Conservation (phyloP, 768 basidiomycete species). For the Lentinula edodes region DNA sequence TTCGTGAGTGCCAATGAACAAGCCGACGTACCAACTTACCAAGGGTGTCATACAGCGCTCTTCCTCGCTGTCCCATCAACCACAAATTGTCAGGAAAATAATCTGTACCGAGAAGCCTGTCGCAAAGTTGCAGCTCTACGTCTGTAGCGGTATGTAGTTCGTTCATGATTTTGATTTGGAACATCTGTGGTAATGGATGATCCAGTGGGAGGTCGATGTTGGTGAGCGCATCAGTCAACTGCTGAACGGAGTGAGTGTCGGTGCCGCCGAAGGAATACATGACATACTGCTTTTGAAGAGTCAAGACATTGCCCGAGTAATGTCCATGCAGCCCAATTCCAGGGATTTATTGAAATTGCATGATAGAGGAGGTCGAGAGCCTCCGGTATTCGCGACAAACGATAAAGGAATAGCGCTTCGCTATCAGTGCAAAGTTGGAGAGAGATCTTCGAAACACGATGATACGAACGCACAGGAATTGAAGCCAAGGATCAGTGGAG, state of each 20-base stretch:
- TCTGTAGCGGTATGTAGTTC: conserved; percentile 63
- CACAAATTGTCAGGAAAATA: conserved; percentile 62
- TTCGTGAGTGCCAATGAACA: conserved; percentile 16
- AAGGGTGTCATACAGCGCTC: conserved; percentile 51
- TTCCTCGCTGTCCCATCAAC: conserved; percentile 60
- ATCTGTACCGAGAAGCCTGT: conserved; percentile 45
- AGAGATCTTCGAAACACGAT: neutral
- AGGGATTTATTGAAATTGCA: conserved; percentile 53
- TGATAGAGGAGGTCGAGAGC: conserved; percentile 57
- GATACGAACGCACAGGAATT: conserved; percentile 50
- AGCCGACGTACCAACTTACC: neutral
- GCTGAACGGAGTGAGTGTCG: neutral
- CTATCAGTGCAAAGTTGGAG: conserved; percentile 24
- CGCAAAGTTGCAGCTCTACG: conserved; percentile 53
- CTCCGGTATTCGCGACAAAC: conserved; percentile 52
- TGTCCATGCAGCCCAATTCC: conserved; percentile 74
- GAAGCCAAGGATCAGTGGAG: conserved; percentile 52
- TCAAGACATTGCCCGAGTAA: conserved; percentile 50
- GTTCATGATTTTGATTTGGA: conserved; percentile 65
- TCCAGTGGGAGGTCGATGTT: conserved; percentile 41
- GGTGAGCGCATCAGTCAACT: conserved; percentile 40
- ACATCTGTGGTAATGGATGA: conserved; percentile 58
- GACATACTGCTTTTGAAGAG: neutral
- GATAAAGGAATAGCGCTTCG: conserved; percentile 57
- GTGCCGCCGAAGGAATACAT: neutral